Percentiles rank a stretch among this genome's conserved stretches.
These are phyloP conservation scores for Amanita rubescens DNA, from an alignment of 768 basidiomycete genomes.

Conservation along the genomic window DNA sequence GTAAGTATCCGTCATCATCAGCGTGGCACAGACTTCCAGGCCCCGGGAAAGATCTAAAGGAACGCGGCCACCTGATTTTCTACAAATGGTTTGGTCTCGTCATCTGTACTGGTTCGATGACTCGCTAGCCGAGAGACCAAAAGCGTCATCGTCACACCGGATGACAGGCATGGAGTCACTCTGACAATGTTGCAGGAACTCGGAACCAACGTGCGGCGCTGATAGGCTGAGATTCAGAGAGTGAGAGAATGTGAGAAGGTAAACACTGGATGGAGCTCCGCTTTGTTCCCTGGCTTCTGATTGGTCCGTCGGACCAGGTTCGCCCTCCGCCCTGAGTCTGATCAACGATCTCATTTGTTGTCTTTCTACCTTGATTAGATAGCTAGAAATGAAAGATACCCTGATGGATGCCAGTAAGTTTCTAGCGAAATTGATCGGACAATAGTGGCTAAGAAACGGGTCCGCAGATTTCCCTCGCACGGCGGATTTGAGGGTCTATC, in stretches of 20 bases:
- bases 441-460: not conserved
- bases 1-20: too few species aligned
- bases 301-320: not conserved
- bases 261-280: not conserved
- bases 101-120: too few species aligned
- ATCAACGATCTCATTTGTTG: not conserved
- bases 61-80: not conserved
- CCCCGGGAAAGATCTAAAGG: not conserved
- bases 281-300: not conserved
- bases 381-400: constrained; percentile 46
- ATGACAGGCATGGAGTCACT: constrained; percentile 2
- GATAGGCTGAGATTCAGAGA: not conserved
- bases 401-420: constrained; percentile 62
- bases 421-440: not conserved
- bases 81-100: not conserved
- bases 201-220: not conserved
- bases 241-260: not conserved
- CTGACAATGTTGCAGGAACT: not conserved
- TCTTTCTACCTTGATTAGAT: constrained; percentile 2
- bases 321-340: not conserved
- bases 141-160: not conserved
- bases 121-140: not conserved
- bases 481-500: constrained; percentile 67
- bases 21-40: not conserved
- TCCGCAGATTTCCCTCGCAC: constrained; percentile 69